phyloP scores from a whole-genome alignment of 176 grass and related monocot species.

The Cocos nucifera region DNA sequence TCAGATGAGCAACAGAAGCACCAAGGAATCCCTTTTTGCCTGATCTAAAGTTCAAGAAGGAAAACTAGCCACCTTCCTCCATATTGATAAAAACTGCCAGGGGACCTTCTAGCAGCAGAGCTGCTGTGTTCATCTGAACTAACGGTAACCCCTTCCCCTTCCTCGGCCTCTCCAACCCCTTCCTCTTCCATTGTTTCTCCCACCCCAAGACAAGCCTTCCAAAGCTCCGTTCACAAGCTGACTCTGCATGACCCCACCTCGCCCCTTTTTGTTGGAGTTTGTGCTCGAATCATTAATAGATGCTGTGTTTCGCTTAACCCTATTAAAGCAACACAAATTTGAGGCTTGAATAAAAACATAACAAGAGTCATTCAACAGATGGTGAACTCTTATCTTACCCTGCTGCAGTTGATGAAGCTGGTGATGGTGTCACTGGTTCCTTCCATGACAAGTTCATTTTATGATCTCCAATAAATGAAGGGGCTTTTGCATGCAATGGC shows the following conservation, averaged over 20 bases:
- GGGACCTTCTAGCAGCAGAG: no score
- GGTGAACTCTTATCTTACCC: slow-evolving; percentile 23
- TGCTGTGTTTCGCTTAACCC: slow-evolving; percentile 51
- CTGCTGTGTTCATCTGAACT: slow-evolving; percentile 7
- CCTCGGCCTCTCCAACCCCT: slow-evolving; percentile 58
- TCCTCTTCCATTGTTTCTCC: slow-evolving; percentile 42
- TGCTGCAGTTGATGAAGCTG: slow-evolving; percentile 35
- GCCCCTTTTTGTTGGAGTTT: slow-evolving; percentile 53
- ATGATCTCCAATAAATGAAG: slow-evolving; percentile 77
- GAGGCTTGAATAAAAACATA: slow-evolving; percentile 5
- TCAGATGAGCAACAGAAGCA: no score
- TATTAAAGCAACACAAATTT: slow-evolving; percentile 28
- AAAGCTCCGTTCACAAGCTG: slow-evolving; percentile 90
- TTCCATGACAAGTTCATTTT: slow-evolving; percentile 90
- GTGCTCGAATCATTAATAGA: slow-evolving; percentile 32
- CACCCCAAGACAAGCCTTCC: slow-evolving; percentile 65
- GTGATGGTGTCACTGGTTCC: slow-evolving; percentile 54
- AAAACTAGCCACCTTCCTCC: no score
- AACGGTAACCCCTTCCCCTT: slow-evolving; percentile 72
- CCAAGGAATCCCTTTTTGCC: no score
- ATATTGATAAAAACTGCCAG: no score
- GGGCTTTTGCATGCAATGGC: slow-evolving; percentile 77
- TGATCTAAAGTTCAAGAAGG: no score
- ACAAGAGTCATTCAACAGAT: not conserved
- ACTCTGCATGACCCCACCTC: slow-evolving; percentile 46